These are phyloP conservation scores for Mallotus japonicus DNA, from an alignment of 441 rosid genomes.

Conservation along the genomic window DNA sequence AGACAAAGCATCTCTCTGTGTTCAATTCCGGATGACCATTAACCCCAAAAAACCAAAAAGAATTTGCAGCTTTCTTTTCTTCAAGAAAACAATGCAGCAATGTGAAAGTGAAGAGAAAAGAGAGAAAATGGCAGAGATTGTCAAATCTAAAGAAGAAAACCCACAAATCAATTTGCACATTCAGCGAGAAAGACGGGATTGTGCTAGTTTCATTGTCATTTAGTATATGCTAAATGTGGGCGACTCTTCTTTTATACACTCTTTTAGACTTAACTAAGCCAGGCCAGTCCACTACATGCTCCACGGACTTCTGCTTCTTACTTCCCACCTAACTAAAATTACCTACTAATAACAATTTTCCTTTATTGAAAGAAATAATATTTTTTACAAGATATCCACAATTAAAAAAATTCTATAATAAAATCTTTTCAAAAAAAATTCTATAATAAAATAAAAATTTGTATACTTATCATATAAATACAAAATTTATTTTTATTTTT, in stretches of 20 bases:
- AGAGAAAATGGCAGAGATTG: conserved; percentile 12
- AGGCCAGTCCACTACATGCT: neutral
- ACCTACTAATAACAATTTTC: no score
- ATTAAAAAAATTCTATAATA: no score
- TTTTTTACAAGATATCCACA: neutral
- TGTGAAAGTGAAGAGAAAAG: no score
- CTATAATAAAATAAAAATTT: no score
- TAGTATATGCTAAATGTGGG: neutral
- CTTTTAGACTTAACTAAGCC: neutral
- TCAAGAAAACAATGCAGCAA: conserved; percentile 4
- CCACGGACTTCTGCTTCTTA: neutral
- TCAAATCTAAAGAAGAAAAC: conserved; percentile 10
- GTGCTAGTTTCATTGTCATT: neutral
- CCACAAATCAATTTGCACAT: neutral
- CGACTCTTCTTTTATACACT: neutral
- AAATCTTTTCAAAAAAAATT: no score
- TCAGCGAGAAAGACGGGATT: conserved; percentile 23
- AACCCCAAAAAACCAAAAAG: neutral
- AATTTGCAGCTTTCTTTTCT: neutral
- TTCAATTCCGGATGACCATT: conserved; percentile 6
- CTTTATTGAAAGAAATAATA: neutral
- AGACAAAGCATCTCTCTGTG: conserved; percentile 63
- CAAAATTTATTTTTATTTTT: no score
- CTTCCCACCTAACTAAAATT: neutral
- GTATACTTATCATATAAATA: no score